Evolutionary conservation across 106 monocot species (phyloP), one percentile per base, ranked within the genome.

Genomic region (Iris macrosiphon): DNA sequence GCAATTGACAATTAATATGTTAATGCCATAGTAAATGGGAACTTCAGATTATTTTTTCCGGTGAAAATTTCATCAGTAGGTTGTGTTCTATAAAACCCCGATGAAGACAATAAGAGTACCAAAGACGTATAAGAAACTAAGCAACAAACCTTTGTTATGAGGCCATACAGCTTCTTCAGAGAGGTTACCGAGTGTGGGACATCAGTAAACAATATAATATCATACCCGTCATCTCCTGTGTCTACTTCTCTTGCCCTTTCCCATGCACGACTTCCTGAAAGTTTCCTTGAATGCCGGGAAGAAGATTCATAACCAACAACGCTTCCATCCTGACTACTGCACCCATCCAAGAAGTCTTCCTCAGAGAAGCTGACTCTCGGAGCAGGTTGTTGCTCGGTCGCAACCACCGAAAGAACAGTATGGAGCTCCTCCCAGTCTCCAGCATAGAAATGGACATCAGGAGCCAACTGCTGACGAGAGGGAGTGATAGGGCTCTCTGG

Each of bases 231-330:
- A 30, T 79, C 81, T 50, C 38, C 72, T 29, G 32, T 10, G 14
- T 67, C 66, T 3, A 42, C 61, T 27, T 91, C 90, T 47, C 42
- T 85, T 34, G 78, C 90, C 62, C 90, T 85, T 72, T 81, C 90
- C 75, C 90, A 91, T 14, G 90, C 81, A 29, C 81, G 90, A 51
- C 81, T 91, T 37, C 85, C 81, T 2, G 81, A 85, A 33, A 82
- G 81, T 59, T 85, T 91, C 67, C 81, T 80, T 5, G 89, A 84
- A 55, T 62, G 45, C 42, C 72, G 65, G 16, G 69, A 72, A 14
- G 59, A 49, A 60, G 74, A 38, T n/a, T 84, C 89, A 54, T 65
- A 55, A 37, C 73, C 71, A 27, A 66, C 35, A 7, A 64, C 38
- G 35, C 85, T 91, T 25, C 78, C 81, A 39, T 85, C 81, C 23